Evolutionary conservation across 805 yeast genomes (phyloP).

Genomic region (Yarrowia sp.): DNA sequence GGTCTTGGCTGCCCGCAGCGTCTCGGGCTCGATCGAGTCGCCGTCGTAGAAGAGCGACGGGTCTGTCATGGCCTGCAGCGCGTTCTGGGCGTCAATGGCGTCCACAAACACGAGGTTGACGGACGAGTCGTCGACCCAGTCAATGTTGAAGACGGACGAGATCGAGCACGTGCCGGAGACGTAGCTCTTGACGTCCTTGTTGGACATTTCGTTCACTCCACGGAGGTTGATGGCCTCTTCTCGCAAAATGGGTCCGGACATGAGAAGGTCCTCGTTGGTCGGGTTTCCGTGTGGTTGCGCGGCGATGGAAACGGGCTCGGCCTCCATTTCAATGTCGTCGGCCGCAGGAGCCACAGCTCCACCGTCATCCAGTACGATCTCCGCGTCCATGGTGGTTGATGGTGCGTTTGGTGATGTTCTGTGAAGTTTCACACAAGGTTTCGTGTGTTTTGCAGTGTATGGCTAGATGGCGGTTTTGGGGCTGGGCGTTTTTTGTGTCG

Average conservation of each 20-base stretch:
- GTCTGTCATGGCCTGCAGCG: constrained; percentile 42
- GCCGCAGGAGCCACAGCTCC: not conserved
- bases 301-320: constrained; percentile 7
- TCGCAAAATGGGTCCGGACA: not conserved
- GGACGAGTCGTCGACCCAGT: constrained; percentile 21
- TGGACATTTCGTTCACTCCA: constrained; percentile 24
- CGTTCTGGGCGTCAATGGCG: constrained; percentile 42
- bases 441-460: too few relatives aligned
- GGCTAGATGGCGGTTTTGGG: too few relatives aligned
- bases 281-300: not conserved
- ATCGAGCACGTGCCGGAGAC: constrained; percentile 8
- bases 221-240: constrained; percentile 24
- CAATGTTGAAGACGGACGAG: constrained; percentile 9
- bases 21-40: constrained; percentile 30
- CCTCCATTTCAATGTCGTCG: constrained; percentile 14
- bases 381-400: constrained; percentile 16
- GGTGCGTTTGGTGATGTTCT: not conserved
- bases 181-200: constrained; percentile 19
- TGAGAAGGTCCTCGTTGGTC: not conserved
- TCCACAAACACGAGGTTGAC: constrained; percentile 54
- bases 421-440: not conserved
- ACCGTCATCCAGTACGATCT: constrained; percentile 18
- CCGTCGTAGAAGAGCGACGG: constrained; percentile 35
- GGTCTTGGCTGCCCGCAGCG: constrained; percentile 38
- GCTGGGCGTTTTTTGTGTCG: too few relatives aligned